Percentiles rank a stretch among this genome's conserved stretches.
phyloP scores from a whole-genome alignment of 208 protist genomes.

The Phytomonas francai region DNA sequence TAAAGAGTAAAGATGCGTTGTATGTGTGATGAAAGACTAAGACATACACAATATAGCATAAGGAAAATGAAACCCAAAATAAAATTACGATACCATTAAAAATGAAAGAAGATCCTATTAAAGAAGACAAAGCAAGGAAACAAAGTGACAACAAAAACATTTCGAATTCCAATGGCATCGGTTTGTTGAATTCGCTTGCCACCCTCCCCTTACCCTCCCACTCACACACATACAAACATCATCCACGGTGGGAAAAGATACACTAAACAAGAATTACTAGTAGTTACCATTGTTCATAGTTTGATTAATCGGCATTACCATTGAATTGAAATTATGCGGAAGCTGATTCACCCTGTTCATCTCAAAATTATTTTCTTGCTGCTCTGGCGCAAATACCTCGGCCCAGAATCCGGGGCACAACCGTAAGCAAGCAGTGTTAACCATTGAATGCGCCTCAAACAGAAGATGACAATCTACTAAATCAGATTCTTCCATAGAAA shows the following conservation, averaged over 20 bases:
- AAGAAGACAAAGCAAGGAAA: not conserved
- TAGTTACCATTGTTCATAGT: not conserved
- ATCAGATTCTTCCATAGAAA: slow-evolving; percentile 20
- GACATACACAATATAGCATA: slow-evolving; percentile 8
- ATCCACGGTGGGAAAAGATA: not conserved
- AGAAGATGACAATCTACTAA: slow-evolving; percentile 26
- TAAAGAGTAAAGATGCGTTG: slow-evolving; percentile 12
- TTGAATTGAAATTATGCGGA: not conserved
- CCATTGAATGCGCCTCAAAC: slow-evolving; percentile 22
- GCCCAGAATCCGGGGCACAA: slow-evolving; percentile 27
- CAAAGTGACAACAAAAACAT: not conserved
- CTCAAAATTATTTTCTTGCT: not conserved
- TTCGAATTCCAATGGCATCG: not conserved
- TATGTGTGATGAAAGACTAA: slow-evolving; percentile 16
- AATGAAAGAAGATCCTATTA: not conserved
- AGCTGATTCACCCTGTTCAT: not conserved
- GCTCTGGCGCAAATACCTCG: slow-evolving; percentile 1
- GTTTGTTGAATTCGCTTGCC: not conserved
- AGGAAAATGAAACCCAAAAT: not conserved
- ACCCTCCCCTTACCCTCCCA: not conserved
- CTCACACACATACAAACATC: not conserved
- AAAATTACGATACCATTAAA: not conserved
- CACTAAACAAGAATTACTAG: not conserved
- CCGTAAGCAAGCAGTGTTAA: slow-evolving; percentile 27
- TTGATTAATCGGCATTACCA: not conserved